Conservation (phyloP, 352 stramenopile genomes). For the Globisporangium middletonii region DNA sequence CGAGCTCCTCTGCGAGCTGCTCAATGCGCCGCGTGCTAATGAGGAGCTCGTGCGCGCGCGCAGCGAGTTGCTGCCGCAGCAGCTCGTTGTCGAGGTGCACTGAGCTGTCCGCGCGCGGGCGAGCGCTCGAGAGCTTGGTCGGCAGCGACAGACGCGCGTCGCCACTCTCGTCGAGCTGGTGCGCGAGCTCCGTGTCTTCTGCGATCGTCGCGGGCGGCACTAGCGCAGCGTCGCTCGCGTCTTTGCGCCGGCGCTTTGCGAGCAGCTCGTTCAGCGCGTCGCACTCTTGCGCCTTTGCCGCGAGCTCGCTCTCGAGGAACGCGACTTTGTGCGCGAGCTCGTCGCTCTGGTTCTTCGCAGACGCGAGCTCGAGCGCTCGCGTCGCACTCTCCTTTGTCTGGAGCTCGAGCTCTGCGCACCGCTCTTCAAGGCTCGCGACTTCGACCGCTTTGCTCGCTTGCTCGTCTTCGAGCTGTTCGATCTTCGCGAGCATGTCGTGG, state of each 20-base stretch:
- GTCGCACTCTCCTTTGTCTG: constrained; percentile 29
- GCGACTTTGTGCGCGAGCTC: constrained; percentile 43
- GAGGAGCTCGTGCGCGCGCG: constrained; percentile 40
- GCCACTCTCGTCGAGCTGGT: background rate
- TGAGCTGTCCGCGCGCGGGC: constrained; percentile 12
- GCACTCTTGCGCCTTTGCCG: constrained; percentile 42
- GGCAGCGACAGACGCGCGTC: background rate
- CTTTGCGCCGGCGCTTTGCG: constrained; percentile 11
- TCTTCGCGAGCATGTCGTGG: constrained; percentile 35
- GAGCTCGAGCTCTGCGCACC: constrained; percentile 42
- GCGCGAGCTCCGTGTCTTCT: background rate
- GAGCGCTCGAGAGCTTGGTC: background rate
- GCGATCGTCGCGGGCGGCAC: constrained; percentile 3
- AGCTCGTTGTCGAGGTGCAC: constrained; percentile 39
- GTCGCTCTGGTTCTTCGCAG: constrained; percentile 34
- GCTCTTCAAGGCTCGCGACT: constrained; percentile 45
- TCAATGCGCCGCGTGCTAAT: constrained; percentile 37
- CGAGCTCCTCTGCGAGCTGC: constrained; percentile 37
- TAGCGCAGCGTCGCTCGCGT: background rate
- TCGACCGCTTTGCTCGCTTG: constrained; percentile 46
- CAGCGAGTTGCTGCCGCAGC: constrained; percentile 43
- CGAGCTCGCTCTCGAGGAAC: constrained; percentile 45
- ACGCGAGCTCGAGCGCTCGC: constrained; percentile 34
- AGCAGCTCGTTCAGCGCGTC: constrained; percentile 38
- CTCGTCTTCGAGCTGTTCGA: constrained; percentile 61